Conservation (phyloP, 2,329 filamentous ascomycete genomes). For the Neofusicoccum sp. region DNA sequence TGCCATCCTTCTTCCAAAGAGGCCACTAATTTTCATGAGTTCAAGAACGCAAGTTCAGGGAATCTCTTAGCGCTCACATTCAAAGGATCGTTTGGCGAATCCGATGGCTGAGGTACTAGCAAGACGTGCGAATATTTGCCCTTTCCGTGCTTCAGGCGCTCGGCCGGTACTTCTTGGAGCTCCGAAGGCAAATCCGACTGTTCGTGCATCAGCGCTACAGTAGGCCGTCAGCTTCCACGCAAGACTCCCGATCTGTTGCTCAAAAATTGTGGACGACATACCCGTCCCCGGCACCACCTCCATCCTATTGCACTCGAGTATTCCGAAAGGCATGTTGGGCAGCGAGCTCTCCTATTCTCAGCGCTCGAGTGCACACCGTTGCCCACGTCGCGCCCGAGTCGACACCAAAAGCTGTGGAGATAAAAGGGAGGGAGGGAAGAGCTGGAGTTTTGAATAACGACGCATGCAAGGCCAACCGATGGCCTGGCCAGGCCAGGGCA, state of each 20-base stretch:
- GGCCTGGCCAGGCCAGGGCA: no score
- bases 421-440: background rate
- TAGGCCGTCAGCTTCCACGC: background rate
- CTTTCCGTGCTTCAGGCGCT: slow-evolving; percentile 37
- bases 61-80: slow-evolving; percentile 39
- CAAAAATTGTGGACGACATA: slow-evolving; percentile 27
- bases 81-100: slow-evolving; percentile 54
- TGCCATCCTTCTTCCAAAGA: slow-evolving; percentile 74
- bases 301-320: slow-evolving; percentile 50
- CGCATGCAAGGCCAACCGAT: no score
- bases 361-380: no score
- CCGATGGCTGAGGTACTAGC: slow-evolving; percentile 49
- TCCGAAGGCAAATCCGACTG: slow-evolving; percentile 51
- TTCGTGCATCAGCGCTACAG: slow-evolving; percentile 50
- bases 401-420: no score
- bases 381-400: no score
- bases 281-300: slow-evolving; percentile 54
- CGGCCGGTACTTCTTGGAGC: slow-evolving; percentile 46
- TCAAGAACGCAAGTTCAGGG: background rate
- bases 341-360: background rate
- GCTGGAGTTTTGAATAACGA: no score
- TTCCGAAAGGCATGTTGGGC: slow-evolving; percentile 51
- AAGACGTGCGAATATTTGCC: slow-evolving; percentile 32
- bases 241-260: no score
- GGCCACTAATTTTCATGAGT: slow-evolving; percentile 60